A percentile compares a stretch with the other conserved stretches of the same genome.
Evolutionary conservation across 306 rosid genomes (phyloP).

Genomic region (Citrullus mucosospermus): DNA sequence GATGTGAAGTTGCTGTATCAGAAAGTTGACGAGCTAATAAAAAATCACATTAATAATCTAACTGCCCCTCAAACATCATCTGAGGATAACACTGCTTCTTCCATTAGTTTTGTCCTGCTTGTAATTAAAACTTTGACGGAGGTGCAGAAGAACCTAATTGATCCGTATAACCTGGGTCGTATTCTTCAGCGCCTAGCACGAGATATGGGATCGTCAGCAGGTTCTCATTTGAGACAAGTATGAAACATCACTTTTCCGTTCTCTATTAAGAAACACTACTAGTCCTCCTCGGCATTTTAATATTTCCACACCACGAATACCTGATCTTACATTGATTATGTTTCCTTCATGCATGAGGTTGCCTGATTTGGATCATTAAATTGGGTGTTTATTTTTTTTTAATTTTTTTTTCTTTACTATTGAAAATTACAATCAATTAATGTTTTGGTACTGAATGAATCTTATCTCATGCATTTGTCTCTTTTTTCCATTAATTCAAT

Average conservation of each 20-base stretch:
- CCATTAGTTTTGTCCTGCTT: slow-evolving; percentile 79
- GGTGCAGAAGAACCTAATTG: slow-evolving; percentile 80
- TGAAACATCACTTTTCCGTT: slow-evolving; percentile 10
- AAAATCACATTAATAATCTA: slow-evolving; percentile 58
- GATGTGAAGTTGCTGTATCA: slow-evolving; percentile 73
- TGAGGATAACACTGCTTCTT: slow-evolving; percentile 65
- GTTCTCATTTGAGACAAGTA: slow-evolving; percentile 80
- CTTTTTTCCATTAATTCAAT: background rate
- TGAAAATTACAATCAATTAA: background rate
- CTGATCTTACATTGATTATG: background rate
- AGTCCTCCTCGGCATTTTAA: background rate
- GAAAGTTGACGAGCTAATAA: slow-evolving; percentile 89
- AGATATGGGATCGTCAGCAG: slow-evolving; percentile 84
- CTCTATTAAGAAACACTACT: background rate
- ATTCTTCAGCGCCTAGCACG: slow-evolving; percentile 90
- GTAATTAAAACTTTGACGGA: slow-evolving; percentile 86
- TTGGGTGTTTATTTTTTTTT: background rate
- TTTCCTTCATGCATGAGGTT: background rate
- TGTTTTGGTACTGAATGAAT: background rate
- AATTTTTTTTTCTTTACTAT: no score
- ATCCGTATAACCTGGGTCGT: slow-evolving; percentile 67
- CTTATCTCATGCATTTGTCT: background rate
- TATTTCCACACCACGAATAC: background rate
- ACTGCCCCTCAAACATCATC: slow-evolving; percentile 61
- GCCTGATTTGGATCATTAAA: background rate